Evolutionary conservation across 1,284 basidiomycete species (phyloP).

Genomic region (Gomphus sp.): DNA sequence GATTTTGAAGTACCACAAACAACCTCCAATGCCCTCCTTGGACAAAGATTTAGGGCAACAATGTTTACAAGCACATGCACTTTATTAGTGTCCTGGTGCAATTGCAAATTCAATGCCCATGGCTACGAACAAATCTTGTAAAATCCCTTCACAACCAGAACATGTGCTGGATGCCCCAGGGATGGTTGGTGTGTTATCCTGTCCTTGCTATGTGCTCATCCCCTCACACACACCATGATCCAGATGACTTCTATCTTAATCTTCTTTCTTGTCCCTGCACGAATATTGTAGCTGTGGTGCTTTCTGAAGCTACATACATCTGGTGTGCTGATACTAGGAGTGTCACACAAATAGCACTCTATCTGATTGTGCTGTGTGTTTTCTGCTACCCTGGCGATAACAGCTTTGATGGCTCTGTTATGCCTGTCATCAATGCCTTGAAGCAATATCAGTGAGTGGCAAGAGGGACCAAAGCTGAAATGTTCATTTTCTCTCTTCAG

Average conservation of each 20-base stretch:
- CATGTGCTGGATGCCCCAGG: slow-evolving; percentile 93
- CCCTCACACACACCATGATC: background rate
- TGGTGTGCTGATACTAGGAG: slow-evolving; percentile 91
- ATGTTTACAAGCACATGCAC: slow-evolving; percentile 60
- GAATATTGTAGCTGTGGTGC: slow-evolving; percentile 84
- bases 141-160: slow-evolving; percentile 79
- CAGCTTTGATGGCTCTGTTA: no score
- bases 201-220: background rate
- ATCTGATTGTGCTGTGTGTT: no score
- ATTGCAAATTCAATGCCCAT: slow-evolving; percentile 48
- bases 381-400: no score
- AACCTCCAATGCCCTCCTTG: slow-evolving; percentile 59
- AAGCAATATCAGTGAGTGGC: no score
- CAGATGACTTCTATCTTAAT: slow-evolving; percentile 96
- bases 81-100: slow-evolving; percentile 59
- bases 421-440: no score
- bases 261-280: slow-evolving; percentile 82
- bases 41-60: slow-evolving; percentile 63
- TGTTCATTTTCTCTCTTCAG: no score
- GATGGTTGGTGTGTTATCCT: slow-evolving; percentile 38
- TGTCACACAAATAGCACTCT: slow-evolving; percentile 59
- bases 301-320: slow-evolving; percentile 77
- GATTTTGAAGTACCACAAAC: slow-evolving; percentile 71
- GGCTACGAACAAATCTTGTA: slow-evolving; percentile 58
- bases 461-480: no score